Evolutionary conservation across 441 rosid species (phyloP).

Genomic region (Euphorbia corollata): DNA sequence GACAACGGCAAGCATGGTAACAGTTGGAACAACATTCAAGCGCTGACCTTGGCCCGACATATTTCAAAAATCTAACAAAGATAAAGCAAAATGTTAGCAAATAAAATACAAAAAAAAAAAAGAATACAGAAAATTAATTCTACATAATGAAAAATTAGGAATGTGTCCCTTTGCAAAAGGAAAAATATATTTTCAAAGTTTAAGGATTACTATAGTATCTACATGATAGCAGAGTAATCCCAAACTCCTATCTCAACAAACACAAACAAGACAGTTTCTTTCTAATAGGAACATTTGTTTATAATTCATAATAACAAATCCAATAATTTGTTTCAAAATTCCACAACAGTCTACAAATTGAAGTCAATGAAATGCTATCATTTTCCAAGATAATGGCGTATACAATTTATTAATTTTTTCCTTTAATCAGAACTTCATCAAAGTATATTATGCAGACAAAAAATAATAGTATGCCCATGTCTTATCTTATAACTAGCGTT

Average conservation of each 20-base stretch:
- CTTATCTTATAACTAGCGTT: background rate
- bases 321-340: background rate
- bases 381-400: background rate
- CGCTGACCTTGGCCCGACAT: slow-evolving; percentile 81
- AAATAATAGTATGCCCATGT: background rate
- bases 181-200: background rate
- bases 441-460: background rate
- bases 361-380: background rate
- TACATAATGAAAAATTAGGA: background rate
- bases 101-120: background rate
- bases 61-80: slow-evolving; percentile 26
- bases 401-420: background rate
- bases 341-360: background rate
- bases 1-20: slow-evolving; percentile 72
- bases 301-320: background rate
- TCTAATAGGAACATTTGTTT: background rate
- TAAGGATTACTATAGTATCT: background rate
- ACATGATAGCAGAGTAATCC: background rate
- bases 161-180: background rate
- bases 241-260: background rate
- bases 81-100: background rate
- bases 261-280: background rate
- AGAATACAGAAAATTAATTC: background rate
- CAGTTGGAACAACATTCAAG: slow-evolving; percentile 84
- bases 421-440: background rate